Evolutionary conservation across 1,284 basidiomycete species (phyloP).

Genomic region (Phaffia rhodozyma): DNA sequence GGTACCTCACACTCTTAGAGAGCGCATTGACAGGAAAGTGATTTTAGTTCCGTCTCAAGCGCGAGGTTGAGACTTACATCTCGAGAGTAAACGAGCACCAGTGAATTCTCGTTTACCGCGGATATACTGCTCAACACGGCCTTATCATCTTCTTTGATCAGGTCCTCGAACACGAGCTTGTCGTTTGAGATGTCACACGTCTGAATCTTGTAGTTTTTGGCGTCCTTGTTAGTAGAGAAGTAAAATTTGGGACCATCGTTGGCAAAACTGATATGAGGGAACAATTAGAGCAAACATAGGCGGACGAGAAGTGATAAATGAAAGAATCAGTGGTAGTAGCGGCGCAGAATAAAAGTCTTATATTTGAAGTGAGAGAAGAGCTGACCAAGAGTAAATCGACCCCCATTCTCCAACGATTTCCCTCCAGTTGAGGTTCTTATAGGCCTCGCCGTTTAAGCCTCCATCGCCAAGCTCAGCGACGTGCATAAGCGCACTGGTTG

Average conservation of each 20-base stretch:
- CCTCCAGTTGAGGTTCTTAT: conserved; percentile 6
- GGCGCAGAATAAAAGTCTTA: background rate
- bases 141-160: conserved; percentile 56
- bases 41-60: too few relatives aligned
- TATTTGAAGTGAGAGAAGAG: background rate
- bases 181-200: conserved; percentile 71
- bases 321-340: background rate
- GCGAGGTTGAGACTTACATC: conserved; percentile 43
- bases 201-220: conserved; percentile 75
- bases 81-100: conserved; percentile 57
- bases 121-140: conserved; percentile 42
- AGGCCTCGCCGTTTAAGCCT: background rate
- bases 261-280: conserved; percentile 41
- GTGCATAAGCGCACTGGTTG: conserved; percentile 1
- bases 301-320: too few relatives aligned
- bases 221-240: conserved; percentile 52
- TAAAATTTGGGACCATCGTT: conserved; percentile 58
- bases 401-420: conserved; percentile 10
- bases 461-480: conserved; percentile 7
- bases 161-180: conserved; percentile 44
- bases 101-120: conserved; percentile 47
- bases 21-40: background rate
- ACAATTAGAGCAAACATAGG: conserved; percentile 9
- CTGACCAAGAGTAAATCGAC: conserved; percentile 1
- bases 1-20: too few relatives aligned